Evolutionary conservation across 768 basidiomycete genomes (phyloP), one percentile per base, ranked within the genome.

Genomic region (Trametes cinnabarina): DNA sequence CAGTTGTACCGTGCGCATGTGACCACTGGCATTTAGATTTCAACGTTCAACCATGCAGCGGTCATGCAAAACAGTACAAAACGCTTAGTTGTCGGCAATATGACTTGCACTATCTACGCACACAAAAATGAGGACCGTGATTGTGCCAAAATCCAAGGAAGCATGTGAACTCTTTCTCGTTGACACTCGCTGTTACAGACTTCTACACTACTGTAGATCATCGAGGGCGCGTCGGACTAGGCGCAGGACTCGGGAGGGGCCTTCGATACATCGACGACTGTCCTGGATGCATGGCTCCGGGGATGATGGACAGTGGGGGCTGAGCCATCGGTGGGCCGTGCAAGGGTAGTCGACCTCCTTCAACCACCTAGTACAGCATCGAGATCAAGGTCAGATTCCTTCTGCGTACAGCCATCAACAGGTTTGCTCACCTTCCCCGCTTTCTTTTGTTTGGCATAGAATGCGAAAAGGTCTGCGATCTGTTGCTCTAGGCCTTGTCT

Each of bases 401-500:
- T 2, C 22, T 25, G 17, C 8, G 1, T 19, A 40, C 28, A 1
- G 5, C 20, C 32, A 12, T 17, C 32, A 32, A 7, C 2, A 12
- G 30, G 12, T 26, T 11, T 34, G 17, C 51, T 58, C 20, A 56
- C 39, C 57, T 61, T 57, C 15, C 51, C 65, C 9, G 73, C 72
- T 57, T 81, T 76, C 65, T 81, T 84, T 62, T 87, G 86, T 66
- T 84, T 87, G 17, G 83, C 81, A 67, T 88, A 86, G 67, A 88
- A 88, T 1, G 83, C 78, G 64, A 88, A 87, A 48, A 90, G 70
- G 62, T 90, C 87, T 1, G 83, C 84, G 51, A 90, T 88, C 64
- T 88, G 85, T 61, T 82, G 82, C 65, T 90, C 86, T 15, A 89
- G 74, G 22, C 68, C 71, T 63, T 86, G 85, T 62, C 83, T 79